Evolutionary conservation across 2,329 filamentous ascomycete genomes (phyloP).

Genomic region (Fusarium sp.): DNA sequence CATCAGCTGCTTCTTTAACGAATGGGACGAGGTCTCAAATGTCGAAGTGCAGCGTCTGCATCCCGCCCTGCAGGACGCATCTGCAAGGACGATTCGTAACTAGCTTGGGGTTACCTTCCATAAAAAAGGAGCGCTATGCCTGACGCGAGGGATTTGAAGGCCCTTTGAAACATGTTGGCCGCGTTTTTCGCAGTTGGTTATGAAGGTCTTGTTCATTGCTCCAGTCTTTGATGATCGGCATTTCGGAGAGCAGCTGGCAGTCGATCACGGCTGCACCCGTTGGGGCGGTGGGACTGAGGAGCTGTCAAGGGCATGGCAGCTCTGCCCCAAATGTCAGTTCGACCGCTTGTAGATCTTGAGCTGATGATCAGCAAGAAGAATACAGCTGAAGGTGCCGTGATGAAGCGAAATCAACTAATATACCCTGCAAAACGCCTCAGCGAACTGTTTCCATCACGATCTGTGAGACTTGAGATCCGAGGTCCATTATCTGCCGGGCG

Average conservation of each 20-base stretch:
- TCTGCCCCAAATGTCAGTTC: constrained; percentile 4
- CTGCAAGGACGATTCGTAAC: constrained; percentile 1
- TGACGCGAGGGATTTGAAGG: background rate
- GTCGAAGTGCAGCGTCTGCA: background rate
- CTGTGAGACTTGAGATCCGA: background rate
- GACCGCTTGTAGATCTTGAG: background rate
- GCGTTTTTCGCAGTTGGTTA: background rate
- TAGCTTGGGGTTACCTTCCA: background rate
- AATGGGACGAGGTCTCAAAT: constrained; percentile 15
- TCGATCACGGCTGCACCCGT: constrained; percentile 42
- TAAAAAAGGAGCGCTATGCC: background rate
- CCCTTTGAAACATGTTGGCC: background rate
- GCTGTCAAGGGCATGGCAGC: constrained; percentile 5
- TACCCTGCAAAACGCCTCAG: background rate
- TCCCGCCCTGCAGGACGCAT: background rate
- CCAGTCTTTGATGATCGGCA: constrained; percentile 20
- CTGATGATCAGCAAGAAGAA: background rate
- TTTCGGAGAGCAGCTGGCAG: constrained; percentile 14
- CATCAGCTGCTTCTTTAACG: constrained; percentile 13
- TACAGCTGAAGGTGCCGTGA: background rate
- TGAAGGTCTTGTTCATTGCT: background rate
- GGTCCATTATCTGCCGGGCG: background rate
- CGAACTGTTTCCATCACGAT: background rate
- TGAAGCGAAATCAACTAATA: background rate
- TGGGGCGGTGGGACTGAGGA: constrained; percentile 22